Conservation (phyloP, 2,329 filamentous ascomycete genomes). For the Xylariales sp. region DNA sequence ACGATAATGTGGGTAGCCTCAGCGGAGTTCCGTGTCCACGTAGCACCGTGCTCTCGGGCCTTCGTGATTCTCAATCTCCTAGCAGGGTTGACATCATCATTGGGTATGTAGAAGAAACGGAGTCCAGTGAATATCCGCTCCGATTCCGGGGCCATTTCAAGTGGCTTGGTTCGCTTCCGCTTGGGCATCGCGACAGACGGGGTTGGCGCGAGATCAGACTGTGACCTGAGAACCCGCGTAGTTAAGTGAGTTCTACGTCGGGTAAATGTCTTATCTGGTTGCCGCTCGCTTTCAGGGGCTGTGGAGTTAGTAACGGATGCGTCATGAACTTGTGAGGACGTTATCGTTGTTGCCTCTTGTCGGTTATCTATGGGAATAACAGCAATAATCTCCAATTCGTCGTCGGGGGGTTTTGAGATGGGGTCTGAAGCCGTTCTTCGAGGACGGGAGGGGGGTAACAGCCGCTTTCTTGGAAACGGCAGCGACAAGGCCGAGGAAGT, state of each 20-base stretch:
- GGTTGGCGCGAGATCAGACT: conserved; percentile 38
- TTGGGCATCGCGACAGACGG: conserved; percentile 53
- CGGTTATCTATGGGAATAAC: conserved; percentile 37
- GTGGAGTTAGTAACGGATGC: conserved; percentile 24
- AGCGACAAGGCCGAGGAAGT: conserved; percentile 26
- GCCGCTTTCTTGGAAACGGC: conserved; percentile 29
- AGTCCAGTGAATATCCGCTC: conserved; percentile 70
- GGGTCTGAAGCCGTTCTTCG: conserved; percentile 37
- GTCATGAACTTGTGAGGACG: conserved; percentile 6
- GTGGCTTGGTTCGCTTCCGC: conserved; percentile 57
- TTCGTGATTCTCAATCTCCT: conserved; percentile 79
- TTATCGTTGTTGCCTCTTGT: conserved; percentile 1
- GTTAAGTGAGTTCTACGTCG: conserved; percentile 34
- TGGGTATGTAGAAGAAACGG: conserved; percentile 83
- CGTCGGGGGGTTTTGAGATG: conserved; percentile 15
- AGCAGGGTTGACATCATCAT: conserved; percentile 76
- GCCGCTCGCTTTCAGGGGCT: conserved; percentile 40
- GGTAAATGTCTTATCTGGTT: conserved; percentile 23
- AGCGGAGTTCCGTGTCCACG: conserved; percentile 70
- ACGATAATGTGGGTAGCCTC: conserved; percentile 82
- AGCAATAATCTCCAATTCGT: conserved; percentile 42
- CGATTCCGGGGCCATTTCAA: conserved; percentile 61
- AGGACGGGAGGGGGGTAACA: conserved; percentile 7
- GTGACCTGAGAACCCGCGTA: conserved; percentile 38
- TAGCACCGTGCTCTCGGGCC: conserved; percentile 79